Percentiles rank a stretch among this genome's conserved stretches.
Conservation (phyloP, 192 early-diverging fungal genomes). For the Irineochytrium annulatum region DNA sequence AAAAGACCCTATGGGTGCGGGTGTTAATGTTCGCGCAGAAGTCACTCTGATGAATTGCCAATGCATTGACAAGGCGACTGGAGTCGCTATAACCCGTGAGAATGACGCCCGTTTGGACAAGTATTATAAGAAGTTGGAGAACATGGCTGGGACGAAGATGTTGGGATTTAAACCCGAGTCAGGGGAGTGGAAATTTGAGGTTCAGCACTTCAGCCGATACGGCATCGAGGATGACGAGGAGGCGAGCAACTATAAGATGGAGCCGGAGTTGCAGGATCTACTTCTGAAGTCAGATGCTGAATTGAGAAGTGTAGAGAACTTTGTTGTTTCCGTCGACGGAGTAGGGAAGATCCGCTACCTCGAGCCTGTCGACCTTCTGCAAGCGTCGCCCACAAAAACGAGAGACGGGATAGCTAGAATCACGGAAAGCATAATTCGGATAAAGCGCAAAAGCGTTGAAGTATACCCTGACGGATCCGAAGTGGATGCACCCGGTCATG, state of each 20-base stretch:
- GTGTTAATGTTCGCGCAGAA: constrained; percentile 81
- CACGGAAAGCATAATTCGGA: constrained; percentile 69
- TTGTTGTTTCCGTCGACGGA: constrained; percentile 55
- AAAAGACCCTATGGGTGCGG: constrained; percentile 78
- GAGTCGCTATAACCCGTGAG: constrained; percentile 59
- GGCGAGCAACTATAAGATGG: constrained; percentile 45
- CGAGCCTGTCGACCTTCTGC: constrained; percentile 71
- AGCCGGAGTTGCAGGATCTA: not conserved
- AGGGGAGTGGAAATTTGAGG: constrained; percentile 89
- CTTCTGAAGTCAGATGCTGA: not conserved
- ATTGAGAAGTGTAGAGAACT: not conserved
- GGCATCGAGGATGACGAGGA: constrained; percentile 70
- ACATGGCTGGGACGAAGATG: constrained; percentile 74
- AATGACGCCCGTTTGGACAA: constrained; percentile 64
- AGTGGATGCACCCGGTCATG: constrained; percentile 73
- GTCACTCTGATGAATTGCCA: constrained; percentile 79
- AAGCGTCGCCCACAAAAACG: constrained; percentile 38
- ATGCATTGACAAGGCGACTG: constrained; percentile 75
- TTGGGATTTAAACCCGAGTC: constrained; percentile 64
- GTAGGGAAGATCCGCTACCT: constrained; percentile 72
- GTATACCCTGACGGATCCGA: constrained; percentile 76
- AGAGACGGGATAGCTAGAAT: constrained; percentile 53
- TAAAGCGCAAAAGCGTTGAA: constrained; percentile 56
- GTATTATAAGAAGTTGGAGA: constrained; percentile 66
- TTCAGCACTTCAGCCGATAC: constrained; percentile 79